Base-by-base conservation (phyloP, 1,284 basidiomycete genomes). In the Cryptococcus sp. region DNA sequence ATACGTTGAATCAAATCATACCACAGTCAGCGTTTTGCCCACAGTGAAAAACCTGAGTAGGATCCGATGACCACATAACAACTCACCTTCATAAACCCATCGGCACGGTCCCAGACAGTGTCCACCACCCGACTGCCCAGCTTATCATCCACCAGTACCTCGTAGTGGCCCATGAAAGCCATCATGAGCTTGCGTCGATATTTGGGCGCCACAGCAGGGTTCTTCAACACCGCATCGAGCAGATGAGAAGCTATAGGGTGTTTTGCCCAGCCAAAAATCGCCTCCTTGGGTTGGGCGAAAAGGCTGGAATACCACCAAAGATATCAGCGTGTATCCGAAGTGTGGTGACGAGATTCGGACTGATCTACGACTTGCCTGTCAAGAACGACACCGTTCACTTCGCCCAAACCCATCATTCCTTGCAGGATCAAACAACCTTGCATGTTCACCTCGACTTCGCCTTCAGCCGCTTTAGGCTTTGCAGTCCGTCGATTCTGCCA, bases 111-210 rank as follows among this genome's bases (percentile, higher is more conserved):
- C 90, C 91, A 97, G 65, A 88, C 89, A 23, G 88, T 85, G 69
- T 94, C 93, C 3, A 86, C 90, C 0, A 97, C 86, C 51, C 91
- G 83, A 66, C 89, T 91, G 48, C 94, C 93, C 63, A 95, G 86
- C 23, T 89, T 85, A 73, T 95, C 90, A 71, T 93, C 87, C 2
- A 89, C 89, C 22, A 97, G 84, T 29, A 78, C 70, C 68, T 88
- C 86, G 74, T 87, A 95, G 57, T 86, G 83, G 3, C 87, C 89
- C 45, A 92, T 84, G 64, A 94, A 86, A 1, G 83, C 81, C 70
- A 87, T 78, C 52, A 93, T 83, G 46, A 95, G 84, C 64, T 83
- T 81, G 25, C 89, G 85, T 61, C 89, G 87, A 41, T 82, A 81
- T 70, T 88, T 89, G 37, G 81, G 74, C 1, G 86, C 76, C 0